Percentiles rank a stretch among this genome's conserved stretches.
Evolutionary conservation across 805 yeast genomes (phyloP).

Genomic region (Yarrowia keelungensis): DNA sequence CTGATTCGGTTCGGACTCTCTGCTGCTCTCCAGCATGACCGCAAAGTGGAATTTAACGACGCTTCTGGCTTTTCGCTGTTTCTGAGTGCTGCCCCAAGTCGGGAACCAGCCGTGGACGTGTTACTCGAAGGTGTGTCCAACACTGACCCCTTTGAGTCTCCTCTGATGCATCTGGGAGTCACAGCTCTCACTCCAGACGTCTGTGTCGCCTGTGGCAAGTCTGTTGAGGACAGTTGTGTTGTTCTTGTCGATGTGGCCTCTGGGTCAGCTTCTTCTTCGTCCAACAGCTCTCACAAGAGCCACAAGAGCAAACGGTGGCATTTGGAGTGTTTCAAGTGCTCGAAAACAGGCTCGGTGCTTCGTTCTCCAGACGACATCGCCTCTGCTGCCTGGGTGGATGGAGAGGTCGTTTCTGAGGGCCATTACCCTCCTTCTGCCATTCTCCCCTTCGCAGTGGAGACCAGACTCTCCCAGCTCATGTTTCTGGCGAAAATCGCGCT

Average conservation of each 20-base stretch:
- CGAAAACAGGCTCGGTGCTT: constrained; percentile 1
- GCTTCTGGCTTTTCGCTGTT: constrained; percentile 3
- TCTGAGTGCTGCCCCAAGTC: background rate
- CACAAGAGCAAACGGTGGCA: constrained; percentile 72
- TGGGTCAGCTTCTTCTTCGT: background rate
- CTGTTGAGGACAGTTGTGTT: constrained; percentile 85
- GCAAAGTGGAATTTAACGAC: constrained; percentile 52
- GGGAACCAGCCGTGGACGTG: constrained; percentile 21
- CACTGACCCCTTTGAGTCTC: constrained; percentile 45
- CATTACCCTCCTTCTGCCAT: constrained; percentile 41
- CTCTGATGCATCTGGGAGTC: constrained; percentile 44
- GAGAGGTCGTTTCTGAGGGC: constrained; percentile 18
- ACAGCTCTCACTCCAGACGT: constrained; percentile 66
- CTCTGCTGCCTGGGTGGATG: background rate
- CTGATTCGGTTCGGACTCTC: constrained; percentile 80
- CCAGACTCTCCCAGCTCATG: constrained; percentile 74
- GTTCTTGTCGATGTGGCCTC: constrained; percentile 54
- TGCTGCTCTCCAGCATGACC: constrained; percentile 62
- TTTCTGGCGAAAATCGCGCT: constrained; percentile 84
- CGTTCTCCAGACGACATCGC: background rate
- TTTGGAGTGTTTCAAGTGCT: constrained; percentile 72
- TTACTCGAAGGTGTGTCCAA: constrained; percentile 13
- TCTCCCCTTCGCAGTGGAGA: constrained; percentile 65
- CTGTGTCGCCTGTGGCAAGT: constrained; percentile 72
- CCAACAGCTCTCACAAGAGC: background rate